phyloP scores from a whole-genome alignment of 2,329 filamentous ascomycete genomes.

The Curvularia eragrostidis region DNA sequence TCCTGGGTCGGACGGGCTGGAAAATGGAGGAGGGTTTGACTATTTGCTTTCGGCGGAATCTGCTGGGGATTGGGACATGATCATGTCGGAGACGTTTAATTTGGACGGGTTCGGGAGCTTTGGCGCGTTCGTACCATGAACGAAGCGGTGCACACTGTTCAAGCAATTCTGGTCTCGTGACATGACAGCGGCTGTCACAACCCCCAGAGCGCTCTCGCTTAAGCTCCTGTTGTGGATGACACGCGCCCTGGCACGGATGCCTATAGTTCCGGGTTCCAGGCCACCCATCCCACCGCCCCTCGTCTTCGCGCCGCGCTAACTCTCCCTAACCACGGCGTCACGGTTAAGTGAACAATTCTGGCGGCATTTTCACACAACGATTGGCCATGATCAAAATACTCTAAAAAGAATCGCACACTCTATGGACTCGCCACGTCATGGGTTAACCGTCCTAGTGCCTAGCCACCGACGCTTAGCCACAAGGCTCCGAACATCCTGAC shows the following conservation, averaged over 20 bases:
- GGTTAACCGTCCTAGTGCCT: conserved; percentile 9
- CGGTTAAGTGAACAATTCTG: conserved; percentile 4
- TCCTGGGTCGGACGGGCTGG: background rate
- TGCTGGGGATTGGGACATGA: conserved; percentile 27
- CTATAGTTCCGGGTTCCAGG: conserved; percentile 14
- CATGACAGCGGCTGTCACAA: conserved; percentile 15
- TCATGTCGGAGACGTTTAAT: conserved; percentile 27
- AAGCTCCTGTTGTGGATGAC: conserved; percentile 12
- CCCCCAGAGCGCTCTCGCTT: conserved; percentile 11
- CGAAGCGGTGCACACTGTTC: background rate
- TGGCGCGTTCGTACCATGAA: conserved; percentile 11
- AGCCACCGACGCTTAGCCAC: conserved; percentile 30
- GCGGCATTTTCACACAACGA: conserved; percentile 3
- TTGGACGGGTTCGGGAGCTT: conserved; percentile 13
- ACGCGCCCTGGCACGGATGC: conserved; percentile 22
- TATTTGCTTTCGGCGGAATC: conserved; percentile 20
- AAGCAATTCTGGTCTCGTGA: background rate
- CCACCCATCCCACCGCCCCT: conserved; percentile 11
- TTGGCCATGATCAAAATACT: conserved; percentile 16
- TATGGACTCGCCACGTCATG: background rate
- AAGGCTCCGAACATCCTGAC: conserved; percentile 31
- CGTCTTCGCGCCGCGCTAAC: too few species aligned
- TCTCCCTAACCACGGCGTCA: conserved; percentile 16
- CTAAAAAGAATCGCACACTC: background rate
- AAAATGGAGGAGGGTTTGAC: conserved; percentile 5